A percentile compares a stretch with the other conserved stretches of the same genome.
Conservation (phyloP, 2,329 filamentous ascomycete species). For the Davidsoniella eucalypti region DNA sequence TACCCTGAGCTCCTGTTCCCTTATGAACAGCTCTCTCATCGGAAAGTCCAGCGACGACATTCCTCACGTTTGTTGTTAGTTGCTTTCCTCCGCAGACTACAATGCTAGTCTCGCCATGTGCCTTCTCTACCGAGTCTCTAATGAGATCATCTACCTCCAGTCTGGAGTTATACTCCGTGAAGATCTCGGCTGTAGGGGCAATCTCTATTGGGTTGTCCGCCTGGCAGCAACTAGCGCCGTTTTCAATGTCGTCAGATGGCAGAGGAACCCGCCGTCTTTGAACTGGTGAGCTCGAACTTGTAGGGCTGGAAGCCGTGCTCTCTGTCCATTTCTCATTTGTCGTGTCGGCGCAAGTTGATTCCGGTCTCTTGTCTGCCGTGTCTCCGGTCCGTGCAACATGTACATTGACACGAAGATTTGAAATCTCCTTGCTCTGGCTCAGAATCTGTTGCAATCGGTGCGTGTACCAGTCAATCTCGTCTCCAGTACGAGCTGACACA, state of each 20-base stretch:
- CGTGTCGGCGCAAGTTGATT: not conserved
- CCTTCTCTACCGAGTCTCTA: conserved; percentile 35
- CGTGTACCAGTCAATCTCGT: conserved; percentile 40
- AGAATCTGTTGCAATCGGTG: conserved; percentile 31
- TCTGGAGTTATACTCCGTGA: conserved; percentile 29
- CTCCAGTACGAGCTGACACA: conserved; percentile 32
- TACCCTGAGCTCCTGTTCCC: conserved; percentile 46
- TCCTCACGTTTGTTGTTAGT: conserved; percentile 36
- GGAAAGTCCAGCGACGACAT: conserved; percentile 36
- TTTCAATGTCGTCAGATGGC: conserved; percentile 9
- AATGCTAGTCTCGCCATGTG: conserved; percentile 43
- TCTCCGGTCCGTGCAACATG: conserved; percentile 36
- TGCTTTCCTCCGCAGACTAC: conserved; percentile 42
- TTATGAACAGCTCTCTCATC: conserved; percentile 49
- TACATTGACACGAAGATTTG: conserved; percentile 31
- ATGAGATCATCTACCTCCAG: conserved; percentile 37
- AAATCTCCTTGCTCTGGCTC: conserved; percentile 23
- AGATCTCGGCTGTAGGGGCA: conserved; percentile 16
- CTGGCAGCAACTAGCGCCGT: conserved; percentile 8
- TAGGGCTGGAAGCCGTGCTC: not conserved
- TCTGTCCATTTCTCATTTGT: conserved; percentile 1
- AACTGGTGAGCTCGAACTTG: not conserved
- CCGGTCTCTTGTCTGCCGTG: not conserved
- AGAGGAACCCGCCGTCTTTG: not conserved
- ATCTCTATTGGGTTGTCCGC: conserved; percentile 3